Conservation (phyloP, 345 rosid species). For the Eucalyptus polybractea region DNA sequence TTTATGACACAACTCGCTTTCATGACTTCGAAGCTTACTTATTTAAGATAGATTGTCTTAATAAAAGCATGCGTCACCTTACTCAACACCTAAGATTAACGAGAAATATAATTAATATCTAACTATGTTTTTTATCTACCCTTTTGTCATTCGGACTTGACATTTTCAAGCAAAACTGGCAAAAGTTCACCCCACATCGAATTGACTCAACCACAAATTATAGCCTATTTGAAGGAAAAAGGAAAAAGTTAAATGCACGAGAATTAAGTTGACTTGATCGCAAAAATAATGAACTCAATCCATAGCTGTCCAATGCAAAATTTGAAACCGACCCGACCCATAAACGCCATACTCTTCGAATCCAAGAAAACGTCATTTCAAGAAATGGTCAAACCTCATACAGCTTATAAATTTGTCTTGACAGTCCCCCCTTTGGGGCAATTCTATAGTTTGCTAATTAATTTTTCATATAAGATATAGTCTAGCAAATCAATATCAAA, state of each 20-base stretch:
- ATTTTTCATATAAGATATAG: not conserved
- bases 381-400: not conserved
- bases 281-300: not conserved
- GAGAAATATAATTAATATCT: not conserved
- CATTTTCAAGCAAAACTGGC: not conserved
- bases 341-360: not conserved
- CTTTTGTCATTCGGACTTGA: not conserved
- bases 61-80: too few species aligned
- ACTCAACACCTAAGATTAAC: not conserved
- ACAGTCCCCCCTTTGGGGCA: not conserved
- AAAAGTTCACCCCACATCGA: not conserved
- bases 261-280: not conserved
- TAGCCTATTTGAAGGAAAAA: not conserved
- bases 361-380: not conserved
- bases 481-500: not conserved
- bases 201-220: not conserved
- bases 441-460: not conserved
- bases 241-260: not conserved
- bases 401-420: not conserved
- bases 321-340: not conserved
- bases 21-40: too few species aligned
- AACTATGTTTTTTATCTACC: not conserved
- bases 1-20: too few species aligned
- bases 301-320: not conserved
- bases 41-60: too few species aligned